A percentile compares a stretch with the other conserved stretches of the same genome.
Conservation (phyloP, 345 rosid genomes). For the Gossypium rotundifolium region DNA sequence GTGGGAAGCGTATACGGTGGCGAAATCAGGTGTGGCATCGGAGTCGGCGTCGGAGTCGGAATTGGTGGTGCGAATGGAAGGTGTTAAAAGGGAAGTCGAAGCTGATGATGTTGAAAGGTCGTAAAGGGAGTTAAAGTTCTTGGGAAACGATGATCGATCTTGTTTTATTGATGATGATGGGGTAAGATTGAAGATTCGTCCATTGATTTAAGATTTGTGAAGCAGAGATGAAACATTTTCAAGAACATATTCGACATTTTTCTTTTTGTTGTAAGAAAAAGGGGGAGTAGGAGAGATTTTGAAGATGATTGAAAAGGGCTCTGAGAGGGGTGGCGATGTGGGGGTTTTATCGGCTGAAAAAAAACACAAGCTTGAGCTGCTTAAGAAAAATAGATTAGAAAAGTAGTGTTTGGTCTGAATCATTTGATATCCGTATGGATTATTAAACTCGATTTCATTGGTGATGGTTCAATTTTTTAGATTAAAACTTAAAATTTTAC, state of each 20-base stretch:
- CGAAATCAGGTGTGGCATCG: slow-evolving; percentile 40
- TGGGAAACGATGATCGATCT: background rate
- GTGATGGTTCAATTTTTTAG: too few species aligned
- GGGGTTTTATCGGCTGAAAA: background rate
- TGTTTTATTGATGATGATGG: slow-evolving; percentile 19
- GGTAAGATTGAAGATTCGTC: slow-evolving; percentile 19
- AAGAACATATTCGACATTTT: slow-evolving; percentile 56
- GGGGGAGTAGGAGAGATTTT: background rate
- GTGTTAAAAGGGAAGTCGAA: slow-evolving; percentile 26
- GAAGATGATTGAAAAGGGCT: background rate
- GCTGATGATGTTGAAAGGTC: slow-evolving; percentile 25
- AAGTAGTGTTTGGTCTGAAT: too few species aligned
- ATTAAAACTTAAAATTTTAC: too few species aligned
- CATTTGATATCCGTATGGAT: too few species aligned
- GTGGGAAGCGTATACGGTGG: slow-evolving; percentile 72
- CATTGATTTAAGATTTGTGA: slow-evolving; percentile 36
- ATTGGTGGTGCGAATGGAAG: slow-evolving; percentile 21
- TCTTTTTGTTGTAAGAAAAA: background rate
- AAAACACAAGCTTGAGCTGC: background rate
- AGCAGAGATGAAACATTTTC: slow-evolving; percentile 58
- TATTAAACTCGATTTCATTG: too few species aligned
- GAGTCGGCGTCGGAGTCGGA: slow-evolving; percentile 23
- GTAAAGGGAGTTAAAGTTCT: slow-evolving; percentile 32
- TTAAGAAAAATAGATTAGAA: background rate
- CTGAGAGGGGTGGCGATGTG: background rate